Conservation (phyloP, 73 alveolate species). For the Tetrahymena elliotti region DNA sequence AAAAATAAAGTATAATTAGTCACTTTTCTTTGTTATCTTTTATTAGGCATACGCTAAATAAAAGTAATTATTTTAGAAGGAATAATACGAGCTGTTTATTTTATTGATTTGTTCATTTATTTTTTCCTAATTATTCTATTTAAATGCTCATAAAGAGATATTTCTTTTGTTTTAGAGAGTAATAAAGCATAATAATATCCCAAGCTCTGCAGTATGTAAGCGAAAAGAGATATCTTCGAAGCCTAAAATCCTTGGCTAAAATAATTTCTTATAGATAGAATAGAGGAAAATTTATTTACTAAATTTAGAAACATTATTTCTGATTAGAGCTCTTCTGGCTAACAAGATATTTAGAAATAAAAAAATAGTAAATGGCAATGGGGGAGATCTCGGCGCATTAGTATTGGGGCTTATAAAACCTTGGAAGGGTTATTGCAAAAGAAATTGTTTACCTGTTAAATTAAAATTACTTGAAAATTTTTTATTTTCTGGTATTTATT, state of each 20-base stretch:
- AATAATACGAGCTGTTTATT: background rate
- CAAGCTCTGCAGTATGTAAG: background rate
- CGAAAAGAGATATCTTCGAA: background rate
- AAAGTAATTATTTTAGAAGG: background rate
- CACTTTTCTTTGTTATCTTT: no score
- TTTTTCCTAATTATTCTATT: background rate
- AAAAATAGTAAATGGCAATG: background rate
- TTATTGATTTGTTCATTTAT: no score
- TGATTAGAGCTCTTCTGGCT: background rate
- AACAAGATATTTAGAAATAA: background rate
- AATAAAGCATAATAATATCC: background rate
- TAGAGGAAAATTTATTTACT: background rate
- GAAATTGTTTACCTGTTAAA: background rate
- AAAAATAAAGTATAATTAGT: no score
- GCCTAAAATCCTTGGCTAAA: background rate
- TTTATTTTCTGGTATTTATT: background rate
- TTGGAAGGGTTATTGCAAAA: background rate
- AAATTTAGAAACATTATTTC: background rate
- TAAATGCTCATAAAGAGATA: background rate
- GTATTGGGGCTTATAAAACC: background rate
- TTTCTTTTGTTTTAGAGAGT: background rate
- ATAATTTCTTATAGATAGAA: background rate
- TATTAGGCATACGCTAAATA: no score
- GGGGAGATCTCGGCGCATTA: background rate
- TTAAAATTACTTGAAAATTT: background rate